Conservation (phyloP, 2,329 filamentous ascomycete species). For the Calycina herbarum region DNA sequence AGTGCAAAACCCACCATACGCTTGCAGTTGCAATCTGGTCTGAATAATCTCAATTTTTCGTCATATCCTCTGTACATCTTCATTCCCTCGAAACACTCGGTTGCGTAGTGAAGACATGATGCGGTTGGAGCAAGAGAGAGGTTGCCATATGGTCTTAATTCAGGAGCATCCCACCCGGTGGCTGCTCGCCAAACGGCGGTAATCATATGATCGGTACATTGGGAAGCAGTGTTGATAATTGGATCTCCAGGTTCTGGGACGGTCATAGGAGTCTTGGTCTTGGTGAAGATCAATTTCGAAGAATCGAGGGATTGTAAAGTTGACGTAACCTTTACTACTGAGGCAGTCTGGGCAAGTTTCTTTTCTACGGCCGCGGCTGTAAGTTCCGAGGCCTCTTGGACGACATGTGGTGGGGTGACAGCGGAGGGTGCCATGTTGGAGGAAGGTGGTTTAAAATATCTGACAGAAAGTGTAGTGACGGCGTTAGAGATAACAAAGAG, state of each 20-base stretch:
- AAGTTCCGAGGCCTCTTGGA: conserved; percentile 51
- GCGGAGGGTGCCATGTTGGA: conserved; percentile 50
- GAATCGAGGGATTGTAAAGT: conserved; percentile 50
- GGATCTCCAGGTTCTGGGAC: conserved; percentile 51
- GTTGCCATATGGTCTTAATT: conserved; percentile 76
- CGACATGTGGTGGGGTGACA: conserved; percentile 39
- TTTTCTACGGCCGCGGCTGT: conserved; percentile 53
- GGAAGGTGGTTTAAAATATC: neutral
- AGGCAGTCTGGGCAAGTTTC: conserved; percentile 44
- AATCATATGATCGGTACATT: conserved; percentile 82
- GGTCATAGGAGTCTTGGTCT: conserved; percentile 50
- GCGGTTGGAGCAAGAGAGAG: conserved; percentile 78
- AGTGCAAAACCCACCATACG: conserved; percentile 37
- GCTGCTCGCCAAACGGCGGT: conserved; percentile 65
- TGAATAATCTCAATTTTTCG: conserved; percentile 63
- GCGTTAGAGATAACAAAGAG: conserved; percentile 8
- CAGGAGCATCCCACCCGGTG: conserved; percentile 71
- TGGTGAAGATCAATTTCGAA: conserved; percentile 58
- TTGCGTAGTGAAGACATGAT: conserved; percentile 72
- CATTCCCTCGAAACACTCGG: conserved; percentile 85
- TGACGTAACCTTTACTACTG: conserved; percentile 60
- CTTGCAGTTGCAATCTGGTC: conserved; percentile 57
- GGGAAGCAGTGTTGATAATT: conserved; percentile 33
- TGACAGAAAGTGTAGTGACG: neutral
- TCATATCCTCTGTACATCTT: conserved; percentile 79